Base-by-base conservation (phyloP, 164 flowering plant species). In the Nelumbo lutea region DNA sequence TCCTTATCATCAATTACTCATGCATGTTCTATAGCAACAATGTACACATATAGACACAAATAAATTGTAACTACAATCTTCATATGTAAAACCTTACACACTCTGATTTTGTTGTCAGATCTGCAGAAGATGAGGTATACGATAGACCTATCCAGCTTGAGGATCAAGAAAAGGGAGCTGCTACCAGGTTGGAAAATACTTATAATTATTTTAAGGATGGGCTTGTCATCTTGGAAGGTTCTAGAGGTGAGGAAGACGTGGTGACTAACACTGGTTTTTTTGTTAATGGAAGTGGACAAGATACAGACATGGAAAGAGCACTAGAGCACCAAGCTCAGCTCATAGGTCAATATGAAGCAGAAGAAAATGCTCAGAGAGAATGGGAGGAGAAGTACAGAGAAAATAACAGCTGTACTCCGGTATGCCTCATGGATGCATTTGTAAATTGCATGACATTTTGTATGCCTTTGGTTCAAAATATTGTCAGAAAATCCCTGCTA, bases 301-400 rank as follows among this genome's bases (percentile, higher is more conserved):
- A 77, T 48, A 72, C 62, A 66, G 85, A 80, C 62, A 82, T 88
- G 89, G 88, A 90, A 70, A 82, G 78, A 66, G 96, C 88, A 59
- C 62, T 91, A 9, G 84, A 84, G 66, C 80, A 80, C 60, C 89
- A 84, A 61, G 87, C 88, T 15, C 84, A 85, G 67, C 88, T 90
- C 51, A 84, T 93, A 66, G 87, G 77, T 59, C 80, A 60, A 60
- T 84, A 82, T 82, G 87, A 85, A 82, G 95, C 79, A 41, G 88
- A 91, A 82, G 97, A 90, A 83, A 84, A 82, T 72, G 96, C 95
- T 69, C 97, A 93, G 75, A 85, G 85, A 73, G 91, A 93, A 72
- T 91, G 97, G 97, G 98, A 91, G 72, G 88, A 88, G 79, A 87
- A 86, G 76, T 87, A 74, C 75, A 79, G 79, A 70, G 96, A 87